Evolutionary conservation across 371 early-diverging fungal genomes (phyloP), one percentile per base, ranked within the genome.

Genomic region (Batrachochytrium dendrobatidis): DNA sequence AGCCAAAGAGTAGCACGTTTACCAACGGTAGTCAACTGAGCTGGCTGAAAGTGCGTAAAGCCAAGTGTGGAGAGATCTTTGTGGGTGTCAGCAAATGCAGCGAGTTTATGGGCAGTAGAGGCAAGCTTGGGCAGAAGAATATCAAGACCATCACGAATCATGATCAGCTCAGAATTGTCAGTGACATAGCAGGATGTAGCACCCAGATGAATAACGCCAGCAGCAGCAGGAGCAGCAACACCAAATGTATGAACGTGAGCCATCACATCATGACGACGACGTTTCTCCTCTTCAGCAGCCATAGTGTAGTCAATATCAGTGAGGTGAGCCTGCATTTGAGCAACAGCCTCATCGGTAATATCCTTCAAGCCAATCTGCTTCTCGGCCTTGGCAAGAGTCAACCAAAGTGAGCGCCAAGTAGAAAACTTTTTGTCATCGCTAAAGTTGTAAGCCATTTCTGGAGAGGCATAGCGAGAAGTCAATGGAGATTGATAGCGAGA

Each of bases 21-120:
- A 62, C 98, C 98, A 56, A 97, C 96, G 10, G 98, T 97, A 35
- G 94, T 94, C 65, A 95, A 77, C 70, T 97, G 96, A 33, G 98
- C 98, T 48, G 96, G 95, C 75, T 97, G 98, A 79, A 95, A 94
- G 73, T 97, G 98, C 39, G 98, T 97, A 75, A 95, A 97, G 29
- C 98, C 98, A 29, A 97, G 83, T 18, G 96, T 93, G 35, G 98
- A 94, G 64, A 93, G 75, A 58, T 82, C 88, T 67, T 86, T 84
- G 79, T 94, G 86, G 59, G 77, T 65, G 18, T 74, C 71, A 25
- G 93, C 89, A 74, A 97, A 97, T 46, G 74, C 70, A 34, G 87
- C 68, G 55, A 97, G 79, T 52, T 81, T 85, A 65, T 87, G 80
- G 66, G 94, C 87, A 33, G 85, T 87, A 58, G 77, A 74, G 31